Conservation (phyloP, 306 rosid genomes). For the Sicyos baderoa region DNA sequence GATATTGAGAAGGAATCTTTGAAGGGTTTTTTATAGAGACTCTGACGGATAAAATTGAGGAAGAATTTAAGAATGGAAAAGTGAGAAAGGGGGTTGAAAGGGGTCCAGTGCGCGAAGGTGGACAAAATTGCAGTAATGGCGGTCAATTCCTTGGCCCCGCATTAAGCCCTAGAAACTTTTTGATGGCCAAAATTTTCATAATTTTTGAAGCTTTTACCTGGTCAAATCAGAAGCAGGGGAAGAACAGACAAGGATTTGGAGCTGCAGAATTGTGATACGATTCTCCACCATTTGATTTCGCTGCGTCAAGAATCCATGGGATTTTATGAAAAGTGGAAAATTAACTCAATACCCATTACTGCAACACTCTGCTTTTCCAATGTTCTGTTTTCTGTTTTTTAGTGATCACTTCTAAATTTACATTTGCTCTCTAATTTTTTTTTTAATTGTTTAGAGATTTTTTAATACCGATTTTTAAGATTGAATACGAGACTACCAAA, state of each 20-base stretch:
- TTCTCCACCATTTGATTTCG: conserved; percentile 8
- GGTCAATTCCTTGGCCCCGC: neutral
- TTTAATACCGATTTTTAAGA: too few species aligned
- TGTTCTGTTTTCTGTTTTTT: neutral
- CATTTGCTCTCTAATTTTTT: too few species aligned
- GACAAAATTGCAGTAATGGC: conserved; percentile 5
- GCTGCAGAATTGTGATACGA: neutral
- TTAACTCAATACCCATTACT: neutral
- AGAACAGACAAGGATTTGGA: neutral
- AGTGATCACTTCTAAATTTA: too few species aligned
- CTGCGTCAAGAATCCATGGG: neutral
- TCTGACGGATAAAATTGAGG: conserved; percentile 3
- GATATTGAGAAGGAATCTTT: neutral
- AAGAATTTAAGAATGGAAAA: neutral
- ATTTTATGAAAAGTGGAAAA: neutral
- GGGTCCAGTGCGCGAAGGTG: conserved; percentile 1
- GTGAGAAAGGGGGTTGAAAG: conserved; percentile 10
- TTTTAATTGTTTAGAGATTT: too few species aligned
- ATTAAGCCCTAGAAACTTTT: neutral
- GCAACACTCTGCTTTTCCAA: neutral
- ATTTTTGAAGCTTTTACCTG: neutral
- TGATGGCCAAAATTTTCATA: neutral
- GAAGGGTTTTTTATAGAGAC: conserved; percentile 2
- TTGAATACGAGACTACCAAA: too few species aligned
- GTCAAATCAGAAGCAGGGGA: neutral